phyloP scores from a whole-genome alignment of 2,329 filamentous ascomycete genomes.

The Calonectria crousiana region DNA sequence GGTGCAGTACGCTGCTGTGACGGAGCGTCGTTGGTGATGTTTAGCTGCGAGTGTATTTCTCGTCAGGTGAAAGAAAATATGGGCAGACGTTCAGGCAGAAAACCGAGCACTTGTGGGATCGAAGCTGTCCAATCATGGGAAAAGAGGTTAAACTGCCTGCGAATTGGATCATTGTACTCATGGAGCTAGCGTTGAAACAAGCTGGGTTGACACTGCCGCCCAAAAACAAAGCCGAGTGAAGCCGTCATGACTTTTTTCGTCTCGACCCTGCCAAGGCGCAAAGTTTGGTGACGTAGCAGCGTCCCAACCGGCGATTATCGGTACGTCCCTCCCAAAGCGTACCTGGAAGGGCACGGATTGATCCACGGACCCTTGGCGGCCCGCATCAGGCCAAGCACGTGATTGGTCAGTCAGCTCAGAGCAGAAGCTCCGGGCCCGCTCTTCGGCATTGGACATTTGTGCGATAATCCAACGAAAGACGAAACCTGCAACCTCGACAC shows the following conservation, averaged over 20 bases:
- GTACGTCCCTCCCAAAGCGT: background rate
- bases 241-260: background rate
- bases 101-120: background rate
- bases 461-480: constrained; percentile 3
- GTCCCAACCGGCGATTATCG: background rate
- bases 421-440: background rate
- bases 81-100: background rate
- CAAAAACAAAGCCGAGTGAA: constrained; percentile 3
- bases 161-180: background rate
- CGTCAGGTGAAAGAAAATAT: background rate
- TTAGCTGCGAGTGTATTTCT: background rate
- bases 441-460: constrained; percentile 9
- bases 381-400: background rate
- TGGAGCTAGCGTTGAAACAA: background rate
- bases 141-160: background rate
- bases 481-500: constrained; percentile 6
- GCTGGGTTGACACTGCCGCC: background rate
- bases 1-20: background rate
- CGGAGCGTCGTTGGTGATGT: too few species aligned
- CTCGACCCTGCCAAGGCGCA: background rate
- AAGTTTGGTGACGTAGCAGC: background rate
- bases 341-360: constrained; percentile 6
- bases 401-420: background rate
- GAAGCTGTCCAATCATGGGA: background rate
- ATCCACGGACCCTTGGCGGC: constrained; percentile 9